Conservation (phyloP, 2,329 filamentous ascomycete genomes). For the Diaporthe ampelina region DNA sequence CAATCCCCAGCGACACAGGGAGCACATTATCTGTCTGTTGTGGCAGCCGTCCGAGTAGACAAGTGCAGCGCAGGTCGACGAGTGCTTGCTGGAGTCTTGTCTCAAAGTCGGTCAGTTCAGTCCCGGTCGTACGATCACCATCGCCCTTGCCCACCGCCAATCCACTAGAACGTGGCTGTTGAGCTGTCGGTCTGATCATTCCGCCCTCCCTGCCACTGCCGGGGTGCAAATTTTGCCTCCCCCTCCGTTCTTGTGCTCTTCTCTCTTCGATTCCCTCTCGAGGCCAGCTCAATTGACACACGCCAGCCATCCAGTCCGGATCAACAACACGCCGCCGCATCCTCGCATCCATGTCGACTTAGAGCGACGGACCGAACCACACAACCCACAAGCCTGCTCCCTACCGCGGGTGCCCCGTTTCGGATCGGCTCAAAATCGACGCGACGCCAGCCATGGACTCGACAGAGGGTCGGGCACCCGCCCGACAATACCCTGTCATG, state of each 20-base stretch:
- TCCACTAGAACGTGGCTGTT: slow-evolving; percentile 9
- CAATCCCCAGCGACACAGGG: not conserved
- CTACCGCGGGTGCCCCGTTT: too few species aligned
- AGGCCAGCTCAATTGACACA: slow-evolving; percentile 20
- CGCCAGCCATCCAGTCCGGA: too few species aligned
- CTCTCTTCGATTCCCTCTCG: not conserved
- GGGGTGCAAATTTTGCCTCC: not conserved
- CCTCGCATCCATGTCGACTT: slow-evolving; percentile 4
- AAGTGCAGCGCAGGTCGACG: not conserved
- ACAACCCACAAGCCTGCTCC: not conserved
- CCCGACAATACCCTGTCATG: slow-evolving; percentile 54
- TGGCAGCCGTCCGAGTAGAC: not conserved
- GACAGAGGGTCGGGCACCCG: slow-evolving; percentile 8
- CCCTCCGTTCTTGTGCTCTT: not conserved
- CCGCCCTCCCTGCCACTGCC: not conserved
- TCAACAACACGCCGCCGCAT: not conserved
- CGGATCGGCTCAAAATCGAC: not conserved
- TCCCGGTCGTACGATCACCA: slow-evolving; percentile 20
- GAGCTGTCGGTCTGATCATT: not conserved
- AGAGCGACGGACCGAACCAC: not conserved
- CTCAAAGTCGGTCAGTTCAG: not conserved
- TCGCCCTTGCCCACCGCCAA: slow-evolving; percentile 20
- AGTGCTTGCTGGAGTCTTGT: slow-evolving; percentile 6
- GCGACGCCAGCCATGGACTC: slow-evolving; percentile 38
- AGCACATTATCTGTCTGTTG: not conserved